Evolutionary conservation across 139 green algal genomes (phyloP).

Genomic region (Spirogloea muscicola): DNA sequence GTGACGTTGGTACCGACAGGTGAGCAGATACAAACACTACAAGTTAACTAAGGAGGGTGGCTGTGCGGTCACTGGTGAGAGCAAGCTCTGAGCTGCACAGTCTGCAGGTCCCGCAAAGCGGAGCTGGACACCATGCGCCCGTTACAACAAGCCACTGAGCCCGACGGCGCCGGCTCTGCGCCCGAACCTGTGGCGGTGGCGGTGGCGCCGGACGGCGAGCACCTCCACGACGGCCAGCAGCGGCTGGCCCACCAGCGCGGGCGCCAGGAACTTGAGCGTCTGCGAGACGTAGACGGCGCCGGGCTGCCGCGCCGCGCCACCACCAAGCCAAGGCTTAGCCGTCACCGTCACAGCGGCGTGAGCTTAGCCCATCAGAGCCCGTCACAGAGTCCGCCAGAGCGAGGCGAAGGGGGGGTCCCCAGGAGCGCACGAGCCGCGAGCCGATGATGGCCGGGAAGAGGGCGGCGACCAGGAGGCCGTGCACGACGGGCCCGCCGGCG

Average conservation of each 20-base stretch:
- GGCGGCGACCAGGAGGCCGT: slow-evolving; percentile 11
- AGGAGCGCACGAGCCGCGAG: slow-evolving; percentile 17
- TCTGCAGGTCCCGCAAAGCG: no score
- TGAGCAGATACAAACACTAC: no score
- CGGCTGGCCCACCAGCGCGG: slow-evolving; percentile 2
- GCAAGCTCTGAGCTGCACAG: no score
- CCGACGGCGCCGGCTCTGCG: background rate
- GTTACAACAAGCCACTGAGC: no score
- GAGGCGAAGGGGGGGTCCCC: background rate
- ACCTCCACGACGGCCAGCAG: slow-evolving; percentile 6
- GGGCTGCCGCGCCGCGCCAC: background rate
- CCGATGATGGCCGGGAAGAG: slow-evolving; percentile 28
- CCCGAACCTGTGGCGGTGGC: background rate
- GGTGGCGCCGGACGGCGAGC: background rate
- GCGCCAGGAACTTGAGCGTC: slow-evolving; percentile 5
- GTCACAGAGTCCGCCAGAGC: background rate
- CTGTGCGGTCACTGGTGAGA: no score
- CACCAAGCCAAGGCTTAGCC: background rate
- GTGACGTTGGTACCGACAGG: no score
- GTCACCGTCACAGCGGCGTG: background rate
- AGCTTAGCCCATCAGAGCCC: background rate
- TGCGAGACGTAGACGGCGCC: slow-evolving; percentile 15
- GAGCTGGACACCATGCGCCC: no score
- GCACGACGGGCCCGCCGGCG: slow-evolving; percentile 9
- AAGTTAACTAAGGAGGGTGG: no score